Evolutionary conservation across 441 rosid species (phyloP).

Genomic region (Adansonia rubrostipa): DNA sequence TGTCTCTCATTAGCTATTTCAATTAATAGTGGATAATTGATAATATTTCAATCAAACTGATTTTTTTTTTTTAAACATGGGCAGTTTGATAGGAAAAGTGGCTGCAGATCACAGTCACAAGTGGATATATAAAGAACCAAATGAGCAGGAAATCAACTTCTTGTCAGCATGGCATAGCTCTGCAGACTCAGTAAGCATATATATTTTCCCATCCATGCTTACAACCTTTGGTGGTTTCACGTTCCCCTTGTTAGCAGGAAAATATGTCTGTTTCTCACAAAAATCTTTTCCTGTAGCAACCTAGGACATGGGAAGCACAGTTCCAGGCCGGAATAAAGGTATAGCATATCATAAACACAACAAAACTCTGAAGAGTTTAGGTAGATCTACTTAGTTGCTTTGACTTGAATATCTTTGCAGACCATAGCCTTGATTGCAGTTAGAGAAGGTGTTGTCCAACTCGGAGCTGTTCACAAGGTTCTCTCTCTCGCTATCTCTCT

Average conservation of each 20-base stretch:
- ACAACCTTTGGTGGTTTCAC: constrained; percentile 13
- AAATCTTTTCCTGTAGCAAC: constrained; percentile 53
- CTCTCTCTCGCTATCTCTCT: constrained; percentile 16
- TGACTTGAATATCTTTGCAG: constrained; percentile 48
- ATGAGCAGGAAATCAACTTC: constrained; percentile 93
- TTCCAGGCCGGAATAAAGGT: constrained; percentile 97
- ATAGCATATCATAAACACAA: constrained; percentile 21
- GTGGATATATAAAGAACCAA: constrained; percentile 95
- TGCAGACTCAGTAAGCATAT: constrained; percentile 77
- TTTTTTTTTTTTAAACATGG: constrained; percentile 19
- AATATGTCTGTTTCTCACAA: constrained; percentile 20
- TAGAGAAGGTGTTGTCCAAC: constrained; percentile 95
- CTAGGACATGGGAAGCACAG: constrained; percentile 99
- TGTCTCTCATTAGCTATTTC: background rate
- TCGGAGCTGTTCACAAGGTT: constrained; percentile 90
- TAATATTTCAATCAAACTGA: constrained; percentile 30
- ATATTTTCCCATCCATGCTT: background rate
- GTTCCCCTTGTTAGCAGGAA: constrained; percentile 7
- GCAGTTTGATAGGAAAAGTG: constrained; percentile 91
- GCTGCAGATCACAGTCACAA: constrained; percentile 97
- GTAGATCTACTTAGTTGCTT: constrained; percentile 25
- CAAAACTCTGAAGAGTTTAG: background rate
- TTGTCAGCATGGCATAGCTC: constrained; percentile 95
- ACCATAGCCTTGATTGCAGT: constrained; percentile 95
- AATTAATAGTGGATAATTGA: background rate